These are phyloP conservation scores for Mucor saturninus DNA, from an alignment of 371 early-diverging fungal genomes.

Conservation along the genomic window DNA sequence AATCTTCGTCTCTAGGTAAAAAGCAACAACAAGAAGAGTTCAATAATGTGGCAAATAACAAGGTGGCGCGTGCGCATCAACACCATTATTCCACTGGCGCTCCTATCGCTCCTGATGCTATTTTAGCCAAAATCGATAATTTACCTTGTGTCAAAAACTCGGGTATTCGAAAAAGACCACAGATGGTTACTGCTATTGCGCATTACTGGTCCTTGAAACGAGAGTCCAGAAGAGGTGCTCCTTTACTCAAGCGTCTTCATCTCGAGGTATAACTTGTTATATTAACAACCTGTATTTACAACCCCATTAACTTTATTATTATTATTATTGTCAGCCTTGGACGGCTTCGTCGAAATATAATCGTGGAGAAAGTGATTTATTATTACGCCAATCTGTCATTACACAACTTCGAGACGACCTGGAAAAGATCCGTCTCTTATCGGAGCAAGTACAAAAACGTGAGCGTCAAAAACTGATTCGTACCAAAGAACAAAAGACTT, in stretches of 20 bases:
- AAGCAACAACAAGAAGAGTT: too few species aligned
- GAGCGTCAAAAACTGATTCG: conserved; percentile 83
- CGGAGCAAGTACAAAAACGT: conserved; percentile 85
- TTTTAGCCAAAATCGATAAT: conserved; percentile 67
- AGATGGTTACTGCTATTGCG: conserved; percentile 70
- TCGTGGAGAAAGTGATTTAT: conserved; percentile 68
- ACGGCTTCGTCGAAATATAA: conserved; percentile 84
- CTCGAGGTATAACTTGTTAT: conserved; percentile 67
- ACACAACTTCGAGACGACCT: conserved; percentile 77
- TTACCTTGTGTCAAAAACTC: conserved; percentile 47
- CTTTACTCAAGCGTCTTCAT: conserved; percentile 91
- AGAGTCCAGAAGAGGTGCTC: conserved; percentile 86
- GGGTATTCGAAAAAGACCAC: conserved; percentile 53
- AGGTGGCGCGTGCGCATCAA: conserved; percentile 65
- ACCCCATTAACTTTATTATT: too few species aligned
- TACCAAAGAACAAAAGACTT: conserved; percentile 62
- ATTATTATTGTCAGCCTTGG: conserved; percentile 77
- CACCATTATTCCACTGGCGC: conserved; percentile 62
- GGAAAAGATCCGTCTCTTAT: conserved; percentile 81
- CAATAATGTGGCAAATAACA: conserved; percentile 40
- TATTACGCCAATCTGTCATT: conserved; percentile 24
- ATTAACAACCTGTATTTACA: too few species aligned
- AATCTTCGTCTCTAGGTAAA: background rate
- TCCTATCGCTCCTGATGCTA: conserved; percentile 71
- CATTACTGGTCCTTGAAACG: conserved; percentile 96